Conservation (phyloP, 129 eudicot genomes). For the Glebionis coronaria region DNA sequence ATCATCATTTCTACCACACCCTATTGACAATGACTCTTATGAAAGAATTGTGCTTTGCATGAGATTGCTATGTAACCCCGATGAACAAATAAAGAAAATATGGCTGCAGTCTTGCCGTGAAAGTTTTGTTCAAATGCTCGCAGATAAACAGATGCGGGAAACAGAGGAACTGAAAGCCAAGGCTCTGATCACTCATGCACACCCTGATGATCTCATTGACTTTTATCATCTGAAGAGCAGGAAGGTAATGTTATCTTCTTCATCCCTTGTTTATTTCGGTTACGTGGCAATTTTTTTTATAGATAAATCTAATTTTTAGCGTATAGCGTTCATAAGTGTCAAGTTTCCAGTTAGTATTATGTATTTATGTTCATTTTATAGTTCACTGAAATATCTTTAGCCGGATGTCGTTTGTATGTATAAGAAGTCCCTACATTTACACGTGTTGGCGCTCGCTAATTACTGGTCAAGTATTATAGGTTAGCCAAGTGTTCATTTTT, state of each 20-base stretch:
- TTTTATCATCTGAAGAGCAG: conserved; percentile 96
- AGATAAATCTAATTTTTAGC: too few species aligned
- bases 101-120: conserved; percentile 93
- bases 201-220: conserved; percentile 97
- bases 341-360: neutral
- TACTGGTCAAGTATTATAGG: too few species aligned
- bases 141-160: conserved; percentile 88
- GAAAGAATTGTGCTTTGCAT: conserved; percentile 84
- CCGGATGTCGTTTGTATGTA: neutral
- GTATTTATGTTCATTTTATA: neutral
- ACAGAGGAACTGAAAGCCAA: conserved; percentile 89
- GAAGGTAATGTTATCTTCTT: conserved; percentile 47
- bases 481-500: too few species aligned
- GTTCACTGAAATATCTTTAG: neutral
- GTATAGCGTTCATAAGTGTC: neutral
- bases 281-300: too few species aligned
- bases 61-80: conserved; percentile 65
- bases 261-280: neutral
- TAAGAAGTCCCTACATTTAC: too few species aligned
- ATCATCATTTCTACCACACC: conserved; percentile 91
- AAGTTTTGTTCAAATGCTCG: conserved; percentile 96
- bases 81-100: conserved; percentile 68
- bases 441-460: too few species aligned
- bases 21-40: conserved; percentile 85
- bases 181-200: conserved; percentile 82